Evolutionary conservation across 129 eudicot genomes (phyloP).

Genomic region (Flaveria bidentis): DNA sequence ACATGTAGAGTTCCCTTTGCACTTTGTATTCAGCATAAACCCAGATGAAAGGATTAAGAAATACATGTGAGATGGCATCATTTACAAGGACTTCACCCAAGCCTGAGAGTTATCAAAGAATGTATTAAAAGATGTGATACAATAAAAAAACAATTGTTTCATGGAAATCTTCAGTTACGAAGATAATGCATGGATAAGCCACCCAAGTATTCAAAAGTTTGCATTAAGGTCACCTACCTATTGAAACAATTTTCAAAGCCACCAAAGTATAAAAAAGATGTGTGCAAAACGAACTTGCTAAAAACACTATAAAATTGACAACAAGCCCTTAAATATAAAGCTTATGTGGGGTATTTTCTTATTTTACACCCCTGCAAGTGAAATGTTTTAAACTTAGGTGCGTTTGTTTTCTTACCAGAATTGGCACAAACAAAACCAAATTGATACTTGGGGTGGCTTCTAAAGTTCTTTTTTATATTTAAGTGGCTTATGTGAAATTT

Average conservation of each 20-base stretch:
- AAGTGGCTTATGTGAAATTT: background rate
- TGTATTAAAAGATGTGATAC: conserved; percentile 6
- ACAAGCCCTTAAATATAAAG: background rate
- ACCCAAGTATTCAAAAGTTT: background rate
- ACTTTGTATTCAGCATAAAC: conserved; percentile 75
- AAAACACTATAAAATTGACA: background rate
- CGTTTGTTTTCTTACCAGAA: background rate
- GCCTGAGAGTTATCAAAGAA: conserved; percentile 49
- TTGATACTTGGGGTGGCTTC: background rate
- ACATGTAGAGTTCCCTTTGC: conserved; percentile 94
- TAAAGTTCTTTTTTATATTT: background rate
- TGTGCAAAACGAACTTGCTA: background rate
- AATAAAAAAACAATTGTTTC: conserved; percentile 4
- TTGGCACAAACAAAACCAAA: background rate
- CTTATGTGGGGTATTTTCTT: background rate
- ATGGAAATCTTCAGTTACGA: background rate
- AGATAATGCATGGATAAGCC: background rate
- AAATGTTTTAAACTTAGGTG: background rate
- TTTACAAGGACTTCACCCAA: conserved; percentile 86
- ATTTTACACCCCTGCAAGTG: background rate
- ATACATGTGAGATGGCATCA: conserved; percentile 85
- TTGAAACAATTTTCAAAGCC: background rate
- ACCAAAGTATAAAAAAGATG: background rate
- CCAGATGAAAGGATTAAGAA: conserved; percentile 90
- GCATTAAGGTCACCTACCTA: background rate